Conservation (phyloP, 1,284 basidiomycete species). For the Retiboletus flavoniger region DNA sequence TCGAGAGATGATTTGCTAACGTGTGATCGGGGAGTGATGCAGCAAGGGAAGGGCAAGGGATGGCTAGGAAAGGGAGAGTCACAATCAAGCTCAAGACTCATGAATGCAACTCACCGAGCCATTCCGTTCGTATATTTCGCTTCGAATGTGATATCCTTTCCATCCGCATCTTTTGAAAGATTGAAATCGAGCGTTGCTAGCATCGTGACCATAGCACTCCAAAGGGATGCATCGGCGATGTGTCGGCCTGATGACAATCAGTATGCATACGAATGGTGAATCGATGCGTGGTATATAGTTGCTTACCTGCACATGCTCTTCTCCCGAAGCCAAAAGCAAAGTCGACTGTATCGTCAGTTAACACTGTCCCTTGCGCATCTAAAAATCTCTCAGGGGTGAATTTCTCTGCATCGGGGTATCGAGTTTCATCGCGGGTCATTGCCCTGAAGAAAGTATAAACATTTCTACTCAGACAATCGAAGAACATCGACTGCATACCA, state of each 20-base stretch:
- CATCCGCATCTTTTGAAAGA: constrained; percentile 17
- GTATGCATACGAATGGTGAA: too few relatives aligned
- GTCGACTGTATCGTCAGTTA: constrained; percentile 18
- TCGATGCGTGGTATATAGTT: neutral
- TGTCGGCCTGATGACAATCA: constrained; percentile 17
- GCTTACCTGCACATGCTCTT: constrained; percentile 23
- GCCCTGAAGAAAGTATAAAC: constrained; percentile 19
- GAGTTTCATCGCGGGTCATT: constrained; percentile 25
- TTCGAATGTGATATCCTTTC: constrained; percentile 18
- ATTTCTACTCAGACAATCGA: too few relatives aligned
- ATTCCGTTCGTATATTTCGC: constrained; percentile 9
- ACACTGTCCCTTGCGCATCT: constrained; percentile 10
- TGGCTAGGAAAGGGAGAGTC: constrained; percentile 8
- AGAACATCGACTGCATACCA: constrained; percentile 15
- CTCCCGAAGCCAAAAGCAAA: constrained; percentile 30
- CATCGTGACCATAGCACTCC: constrained; percentile 25
- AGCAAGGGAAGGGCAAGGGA: constrained; percentile 17
- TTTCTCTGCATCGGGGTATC: constrained; percentile 21
- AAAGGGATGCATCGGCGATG: constrained; percentile 17
- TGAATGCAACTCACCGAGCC: constrained; percentile 12
- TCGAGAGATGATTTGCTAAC: constrained; percentile 12
- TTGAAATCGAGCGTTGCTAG: constrained; percentile 27
- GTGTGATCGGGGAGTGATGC: constrained; percentile 12
- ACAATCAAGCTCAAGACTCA: neutral
- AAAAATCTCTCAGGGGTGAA: constrained; percentile 31